Evolutionary conservation across 2,329 filamentous ascomycete species (phyloP), one percentile per base, ranked within the genome.

Genomic region (Exophiala spinifera): DNA sequence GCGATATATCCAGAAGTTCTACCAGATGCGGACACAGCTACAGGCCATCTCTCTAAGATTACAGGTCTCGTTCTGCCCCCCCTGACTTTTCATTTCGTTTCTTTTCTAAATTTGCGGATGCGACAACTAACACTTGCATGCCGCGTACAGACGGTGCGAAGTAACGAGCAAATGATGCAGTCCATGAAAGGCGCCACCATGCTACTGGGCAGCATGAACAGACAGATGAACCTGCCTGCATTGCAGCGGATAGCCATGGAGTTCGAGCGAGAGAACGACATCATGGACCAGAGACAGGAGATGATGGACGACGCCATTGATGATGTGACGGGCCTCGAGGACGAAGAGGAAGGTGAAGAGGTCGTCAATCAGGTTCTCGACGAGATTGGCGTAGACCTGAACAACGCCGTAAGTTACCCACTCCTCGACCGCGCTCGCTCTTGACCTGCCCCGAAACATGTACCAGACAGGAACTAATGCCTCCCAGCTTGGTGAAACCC

Each of bases 301-400:
- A 96, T 99, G 89, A 97, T 99, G 94, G 92, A 97, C 69, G 94
- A 97, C 72, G 92, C 91, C 17, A 94, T 99, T 56, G 94, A 99
- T 69, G 94, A 99, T 70, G 91, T 92, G 46, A 96, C 94, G 65
- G 94, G 95, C 20, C 78, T 95, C 34, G 84, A 87, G 52, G 85
- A 95, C 57, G 94, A 99, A 67, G 94, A 96, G 65, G 94, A 97
- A 71, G 89, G 91, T 31, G 94, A 99, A 64, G 94, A 99, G 70
- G 89, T 97, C 11, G 91, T 99, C 31, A 95, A 96, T 66, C 91
- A 96, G 73, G 89, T 99, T 4, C 73, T 99, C 66, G 94, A 97
- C 68, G 94, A 97, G 74, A 96, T 99, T 69, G 94, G 94, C 49
- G 86, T 99, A 25, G 92, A 99, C 67, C 80, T 97, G 55, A 91